Conservation (phyloP, 2,329 filamentous ascomycete genomes). For the Penicillium freii region DNA sequence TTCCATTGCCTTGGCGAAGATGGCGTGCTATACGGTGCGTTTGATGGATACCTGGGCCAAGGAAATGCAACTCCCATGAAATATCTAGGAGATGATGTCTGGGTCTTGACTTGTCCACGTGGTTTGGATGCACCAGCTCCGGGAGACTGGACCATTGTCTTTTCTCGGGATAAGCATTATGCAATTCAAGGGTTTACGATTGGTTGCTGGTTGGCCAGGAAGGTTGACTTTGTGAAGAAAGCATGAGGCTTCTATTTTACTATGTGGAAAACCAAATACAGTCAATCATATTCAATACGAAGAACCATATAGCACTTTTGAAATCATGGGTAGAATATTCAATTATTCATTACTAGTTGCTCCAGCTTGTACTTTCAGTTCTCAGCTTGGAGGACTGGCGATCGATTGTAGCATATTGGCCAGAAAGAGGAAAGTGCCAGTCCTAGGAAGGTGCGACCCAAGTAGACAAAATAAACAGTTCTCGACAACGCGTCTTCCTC, state of each 20-base stretch:
- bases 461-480: too few relatives aligned
- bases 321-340: background rate
- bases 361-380: too few relatives aligned
- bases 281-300: background rate
- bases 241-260: background rate
- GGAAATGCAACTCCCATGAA: conserved; percentile 41
- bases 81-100: conserved; percentile 42
- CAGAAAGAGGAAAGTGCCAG: too few relatives aligned
- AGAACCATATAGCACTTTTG: too few relatives aligned
- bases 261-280: background rate
- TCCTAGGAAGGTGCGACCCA: too few relatives aligned
- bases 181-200: conserved; percentile 31
- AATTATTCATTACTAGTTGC: too few relatives aligned
- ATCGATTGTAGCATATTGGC: too few relatives aligned
- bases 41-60: conserved; percentile 44
- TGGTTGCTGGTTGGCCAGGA: conserved; percentile 45
- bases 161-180: conserved; percentile 29
- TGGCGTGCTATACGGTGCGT: conserved; percentile 44
- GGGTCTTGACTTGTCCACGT: conserved; percentile 40
- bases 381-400: too few relatives aligned
- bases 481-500: too few relatives aligned
- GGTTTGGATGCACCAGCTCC: conserved; percentile 45
- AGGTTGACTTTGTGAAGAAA: conserved; percentile 17
- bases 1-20: conserved; percentile 37
- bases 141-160: conserved; percentile 46